Base-by-base conservation (phyloP, 2,329 filamentous ascomycete genomes). In the Bipolaris cookei region DNA sequence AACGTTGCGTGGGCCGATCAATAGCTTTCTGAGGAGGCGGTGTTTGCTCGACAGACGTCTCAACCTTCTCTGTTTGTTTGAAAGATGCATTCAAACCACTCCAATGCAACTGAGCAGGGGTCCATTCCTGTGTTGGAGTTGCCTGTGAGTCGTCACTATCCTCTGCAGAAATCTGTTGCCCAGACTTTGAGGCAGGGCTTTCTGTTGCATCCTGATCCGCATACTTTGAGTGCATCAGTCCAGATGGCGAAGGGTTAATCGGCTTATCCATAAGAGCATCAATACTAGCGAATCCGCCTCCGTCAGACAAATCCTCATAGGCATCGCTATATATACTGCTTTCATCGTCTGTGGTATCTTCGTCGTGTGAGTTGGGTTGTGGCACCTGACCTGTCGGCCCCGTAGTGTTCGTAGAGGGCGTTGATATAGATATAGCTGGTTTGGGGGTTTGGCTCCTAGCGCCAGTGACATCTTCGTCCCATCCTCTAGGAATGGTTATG, bases 301-400 rank as follows among this genome's bases (percentile, higher is more conserved):
- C 69, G 13, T 91, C 87, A 0, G 85, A 85, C 0, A 89, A 78
- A 58, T 92, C 88, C 74, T 93, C 90, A 51, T 88, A 88, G 1
- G 90, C 90, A 74, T 93, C 90, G 62, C 88, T 91, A 70, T 91
- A 93, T 21, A 90, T 82, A 59, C 84, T 88, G 55, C 70, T 75
- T 39, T 73, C 61, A 68, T 78, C 66, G 61, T 78, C 72, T 13
- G 73, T 75, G 4, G 63, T 66, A 2, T 72, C 66, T 6, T 62
- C 65, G 18, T 59, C 51, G 11, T 49, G 37, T 1, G 43, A 47
- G 6, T 37, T 47, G 25, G 53, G 35, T 43, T 58, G 50, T 47
- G 53, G 38, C 23, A 25, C 35, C 46, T 52, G 59, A 14, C 46
- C 43, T 14, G 54, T 48, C 18, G 66, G 51, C 5, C 58, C 46